Conservation (phyloP, 768 basidiomycete species). For the Boletus rubropictus region DNA sequence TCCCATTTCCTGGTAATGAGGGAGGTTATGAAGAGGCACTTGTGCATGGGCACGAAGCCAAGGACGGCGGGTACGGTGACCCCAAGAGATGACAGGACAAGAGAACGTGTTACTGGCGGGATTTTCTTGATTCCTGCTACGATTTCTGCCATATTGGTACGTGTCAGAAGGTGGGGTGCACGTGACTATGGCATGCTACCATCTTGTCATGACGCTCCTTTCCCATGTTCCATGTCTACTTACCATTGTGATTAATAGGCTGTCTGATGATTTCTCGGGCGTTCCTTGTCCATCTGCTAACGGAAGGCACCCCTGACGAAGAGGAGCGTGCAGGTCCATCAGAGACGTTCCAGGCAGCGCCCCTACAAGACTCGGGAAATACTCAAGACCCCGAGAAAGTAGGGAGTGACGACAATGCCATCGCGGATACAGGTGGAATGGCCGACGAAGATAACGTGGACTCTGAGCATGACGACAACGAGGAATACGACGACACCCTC, state of each 20-base stretch:
- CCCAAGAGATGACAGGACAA: constrained; percentile 54
- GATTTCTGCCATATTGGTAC: constrained; percentile 40
- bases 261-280: constrained; percentile 14
- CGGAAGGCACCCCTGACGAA: constrained; percentile 16
- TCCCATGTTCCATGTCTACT: constrained; percentile 6
- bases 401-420: neutral
- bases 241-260: neutral
- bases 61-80: constrained; percentile 56
- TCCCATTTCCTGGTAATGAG: constrained; percentile 46
- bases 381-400: neutral
- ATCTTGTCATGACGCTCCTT: too few relatives aligned
- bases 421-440: neutral
- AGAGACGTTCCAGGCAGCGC: neutral
- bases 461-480: constrained; percentile 9
- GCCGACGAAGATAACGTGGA: constrained; percentile 1
- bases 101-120: constrained; percentile 74
- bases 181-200: constrained; percentile 6
- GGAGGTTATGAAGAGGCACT: constrained; percentile 46
- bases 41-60: constrained; percentile 47
- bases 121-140: constrained; percentile 69
- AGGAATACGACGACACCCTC: constrained; percentile 3
- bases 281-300: constrained; percentile 1
- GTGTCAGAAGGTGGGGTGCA: neutral
- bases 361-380: neutral
- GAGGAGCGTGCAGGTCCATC: constrained; percentile 1